Evolutionary conservation across 108 stramenopile species (phyloP).

Genomic region (Mayamaea pseudoterrestris): DNA sequence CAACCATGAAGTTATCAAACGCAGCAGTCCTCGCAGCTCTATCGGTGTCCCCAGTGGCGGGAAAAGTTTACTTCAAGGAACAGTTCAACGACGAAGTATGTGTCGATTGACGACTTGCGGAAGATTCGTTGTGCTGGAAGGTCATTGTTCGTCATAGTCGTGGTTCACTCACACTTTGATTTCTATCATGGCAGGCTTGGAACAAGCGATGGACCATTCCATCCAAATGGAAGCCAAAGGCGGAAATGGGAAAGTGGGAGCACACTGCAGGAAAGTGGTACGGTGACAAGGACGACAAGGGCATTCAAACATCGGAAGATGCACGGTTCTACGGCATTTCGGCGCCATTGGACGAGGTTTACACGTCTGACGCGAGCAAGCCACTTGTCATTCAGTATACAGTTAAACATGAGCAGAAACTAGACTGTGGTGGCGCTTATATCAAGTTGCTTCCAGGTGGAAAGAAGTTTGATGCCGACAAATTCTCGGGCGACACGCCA

Average conservation of each 20-base stretch:
- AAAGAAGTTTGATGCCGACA: slow-evolving; percentile 51
- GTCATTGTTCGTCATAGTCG: neutral
- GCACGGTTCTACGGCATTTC: slow-evolving; percentile 94
- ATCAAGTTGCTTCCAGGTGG: slow-evolving; percentile 92
- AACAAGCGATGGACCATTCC: slow-evolving; percentile 84
- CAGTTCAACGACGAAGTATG: slow-evolving; percentile 86
- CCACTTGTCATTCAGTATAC: slow-evolving; percentile 93
- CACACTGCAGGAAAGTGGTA: slow-evolving; percentile 90
- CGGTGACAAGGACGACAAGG: slow-evolving; percentile 82
- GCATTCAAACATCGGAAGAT: slow-evolving; percentile 87
- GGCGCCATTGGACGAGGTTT: slow-evolving; percentile 73
- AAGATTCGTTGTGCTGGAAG: too few species aligned
- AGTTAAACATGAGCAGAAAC: slow-evolving; percentile 95
- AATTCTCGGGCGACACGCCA: slow-evolving; percentile 96
- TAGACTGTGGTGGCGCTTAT: slow-evolving; percentile 99
- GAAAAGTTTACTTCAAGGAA: slow-evolving; percentile 70
- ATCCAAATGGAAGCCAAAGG: slow-evolving; percentile 86
- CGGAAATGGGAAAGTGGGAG: slow-evolving; percentile 90
- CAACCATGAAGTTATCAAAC: slow-evolving; percentile 64
- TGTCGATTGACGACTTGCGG: too few species aligned
- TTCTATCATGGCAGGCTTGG: slow-evolving; percentile 41
- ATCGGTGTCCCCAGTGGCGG: slow-evolving; percentile 30
- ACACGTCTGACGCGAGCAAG: slow-evolving; percentile 74
- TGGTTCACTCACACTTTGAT: slow-evolving; percentile 1
- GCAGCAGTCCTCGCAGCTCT: slow-evolving; percentile 32